phyloP scores from a whole-genome alignment of 257 asterid species.

The Paraleonurus japonicus region DNA sequence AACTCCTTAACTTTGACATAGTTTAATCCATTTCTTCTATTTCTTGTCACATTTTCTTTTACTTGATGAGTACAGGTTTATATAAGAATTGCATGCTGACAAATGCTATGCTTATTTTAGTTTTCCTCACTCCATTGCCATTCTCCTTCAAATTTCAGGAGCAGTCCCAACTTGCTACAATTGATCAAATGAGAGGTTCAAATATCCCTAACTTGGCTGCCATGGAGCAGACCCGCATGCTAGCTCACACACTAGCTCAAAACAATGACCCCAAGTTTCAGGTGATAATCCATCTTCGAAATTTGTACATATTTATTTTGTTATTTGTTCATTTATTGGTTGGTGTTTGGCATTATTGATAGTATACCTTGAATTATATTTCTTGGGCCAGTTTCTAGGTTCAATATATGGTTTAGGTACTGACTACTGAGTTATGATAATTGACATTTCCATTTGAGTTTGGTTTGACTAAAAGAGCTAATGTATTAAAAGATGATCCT shows the following conservation, averaged over 20 bases:
- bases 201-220: slow-evolving; percentile 63
- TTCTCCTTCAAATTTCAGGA: slow-evolving; percentile 53
- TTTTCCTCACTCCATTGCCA: slow-evolving; percentile 11
- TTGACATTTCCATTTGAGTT: neutral
- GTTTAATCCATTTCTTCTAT: slow-evolving; percentile 6
- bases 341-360: slow-evolving; percentile 6
- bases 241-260: slow-evolving; percentile 93
- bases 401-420: slow-evolving; percentile 13
- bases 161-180: slow-evolving; percentile 69
- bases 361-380: slow-evolving; percentile 3
- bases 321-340: slow-evolving; percentile 17
- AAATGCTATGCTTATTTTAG: slow-evolving; percentile 5
- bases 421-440: slow-evolving; percentile 16
- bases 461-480: neutral
- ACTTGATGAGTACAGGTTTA: slow-evolving; percentile 15
- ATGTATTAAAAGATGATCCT: slow-evolving; percentile 8
- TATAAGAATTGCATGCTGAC: slow-evolving; percentile 20
- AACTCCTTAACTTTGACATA: slow-evolving; percentile 2
- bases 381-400: neutral
- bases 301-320: slow-evolving; percentile 20
- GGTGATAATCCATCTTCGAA: slow-evolving; percentile 40
- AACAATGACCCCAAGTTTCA: slow-evolving; percentile 95
- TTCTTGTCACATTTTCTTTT: slow-evolving; percentile 2
- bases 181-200: slow-evolving; percentile 71
- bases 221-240: slow-evolving; percentile 90